Conservation (phyloP, 192 early-diverging fungal species). For the Gonapodya sp. region DNA sequence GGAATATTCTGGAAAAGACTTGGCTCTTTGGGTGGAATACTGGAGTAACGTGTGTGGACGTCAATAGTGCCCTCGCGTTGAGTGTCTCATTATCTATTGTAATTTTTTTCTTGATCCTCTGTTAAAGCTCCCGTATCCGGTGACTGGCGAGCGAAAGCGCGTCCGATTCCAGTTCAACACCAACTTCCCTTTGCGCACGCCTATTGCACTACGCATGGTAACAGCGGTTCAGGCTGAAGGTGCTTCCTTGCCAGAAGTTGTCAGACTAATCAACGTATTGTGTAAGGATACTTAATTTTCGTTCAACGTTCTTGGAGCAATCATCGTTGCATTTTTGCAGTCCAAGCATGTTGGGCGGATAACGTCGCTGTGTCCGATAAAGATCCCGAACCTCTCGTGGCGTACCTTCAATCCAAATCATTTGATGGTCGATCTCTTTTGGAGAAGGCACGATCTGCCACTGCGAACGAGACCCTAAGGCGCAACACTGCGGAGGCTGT, state of each 20-base stretch:
- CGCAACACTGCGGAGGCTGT: slow-evolving; percentile 5
- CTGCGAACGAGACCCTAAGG: not conserved
- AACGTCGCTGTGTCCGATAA: not conserved
- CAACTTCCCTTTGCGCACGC: slow-evolving; percentile 11
- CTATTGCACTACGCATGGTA: slow-evolving; percentile 1
- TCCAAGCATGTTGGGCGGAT: slow-evolving; percentile 3
- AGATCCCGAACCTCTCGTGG: not conserved
- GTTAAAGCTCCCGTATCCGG: not conserved
- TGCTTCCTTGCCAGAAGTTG: not conserved
- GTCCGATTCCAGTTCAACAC: not conserved
- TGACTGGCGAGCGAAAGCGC: not conserved
- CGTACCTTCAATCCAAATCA: not conserved
- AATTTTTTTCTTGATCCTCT: not conserved
- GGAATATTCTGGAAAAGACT: not conserved
- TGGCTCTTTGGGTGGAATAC: not conserved
- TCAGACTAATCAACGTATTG: not conserved
- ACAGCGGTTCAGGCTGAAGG: not conserved
- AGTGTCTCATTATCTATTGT: no score
- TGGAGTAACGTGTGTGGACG: not conserved
- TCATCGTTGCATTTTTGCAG: not conserved
- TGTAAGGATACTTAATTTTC: not conserved
- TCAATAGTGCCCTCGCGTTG: not conserved
- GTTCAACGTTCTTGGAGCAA: not conserved
- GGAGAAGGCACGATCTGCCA: not conserved
- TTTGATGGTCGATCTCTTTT: not conserved